Evolutionary conservation across 164 flowering plant genomes (phyloP).

Genomic region (Pachysandra terminalis): DNA sequence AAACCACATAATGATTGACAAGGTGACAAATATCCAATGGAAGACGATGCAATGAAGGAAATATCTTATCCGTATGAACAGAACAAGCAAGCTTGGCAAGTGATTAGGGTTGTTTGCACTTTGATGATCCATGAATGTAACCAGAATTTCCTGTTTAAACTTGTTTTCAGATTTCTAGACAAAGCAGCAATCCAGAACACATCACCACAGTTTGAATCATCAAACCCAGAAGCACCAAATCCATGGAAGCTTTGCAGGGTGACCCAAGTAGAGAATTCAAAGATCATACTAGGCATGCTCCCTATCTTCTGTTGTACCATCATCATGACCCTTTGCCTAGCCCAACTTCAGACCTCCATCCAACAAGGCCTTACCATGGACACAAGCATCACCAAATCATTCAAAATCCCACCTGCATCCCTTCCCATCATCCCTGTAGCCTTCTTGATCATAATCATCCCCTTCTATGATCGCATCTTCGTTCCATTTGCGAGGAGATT

Average conservation of each 20-base stretch:
- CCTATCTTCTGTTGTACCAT: slow-evolving; percentile 54
- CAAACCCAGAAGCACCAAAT: slow-evolving; percentile 13
- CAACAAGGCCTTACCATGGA: slow-evolving; percentile 59
- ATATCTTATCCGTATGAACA: no score
- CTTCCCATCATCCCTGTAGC: slow-evolving; percentile 43
- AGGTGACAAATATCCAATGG: no score
- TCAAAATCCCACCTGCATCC: slow-evolving; percentile 50
- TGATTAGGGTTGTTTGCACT: no score
- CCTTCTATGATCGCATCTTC: slow-evolving; percentile 40
- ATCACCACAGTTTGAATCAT: neutral
- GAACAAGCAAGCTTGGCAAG: no score
- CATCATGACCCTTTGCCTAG: slow-evolving; percentile 55
- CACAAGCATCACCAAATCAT: slow-evolving; percentile 26
- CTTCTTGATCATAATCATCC: slow-evolving; percentile 42
- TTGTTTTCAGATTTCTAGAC: slow-evolving; percentile 39
- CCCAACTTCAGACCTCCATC: slow-evolving; percentile 65
- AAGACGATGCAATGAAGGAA: no score
- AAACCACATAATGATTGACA: no score
- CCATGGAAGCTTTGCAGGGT: slow-evolving; percentile 54
- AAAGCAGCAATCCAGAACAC: slow-evolving; percentile 45
- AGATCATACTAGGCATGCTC: slow-evolving; percentile 38
- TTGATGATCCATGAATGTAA: neutral
- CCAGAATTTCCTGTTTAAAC: no score
- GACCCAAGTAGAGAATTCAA: slow-evolving; percentile 56
- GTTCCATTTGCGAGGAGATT: slow-evolving; percentile 31